phyloP scores from a whole-genome alignment of 192 early-diverging fungal genomes.

The Entrophospora sp. region DNA sequence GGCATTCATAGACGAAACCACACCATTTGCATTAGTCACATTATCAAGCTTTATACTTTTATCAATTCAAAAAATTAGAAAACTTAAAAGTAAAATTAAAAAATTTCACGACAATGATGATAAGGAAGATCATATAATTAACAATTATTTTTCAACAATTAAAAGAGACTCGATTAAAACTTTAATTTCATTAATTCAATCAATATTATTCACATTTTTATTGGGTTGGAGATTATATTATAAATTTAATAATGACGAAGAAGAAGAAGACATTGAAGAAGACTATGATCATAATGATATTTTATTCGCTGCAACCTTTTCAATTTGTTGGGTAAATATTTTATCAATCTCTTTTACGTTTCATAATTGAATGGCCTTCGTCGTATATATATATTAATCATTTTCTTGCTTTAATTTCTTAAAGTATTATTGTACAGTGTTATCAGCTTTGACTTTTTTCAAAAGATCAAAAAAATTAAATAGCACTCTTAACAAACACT shows the following conservation, averaged over 20 bases:
- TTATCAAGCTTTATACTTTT: not conserved
- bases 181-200: not conserved
- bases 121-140: not conserved
- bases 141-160: not conserved
- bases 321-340: slow-evolving; percentile 2
- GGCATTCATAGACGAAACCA: too few relatives aligned
- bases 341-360: not conserved
- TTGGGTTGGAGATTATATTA: not conserved
- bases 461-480: slow-evolving; percentile 7
- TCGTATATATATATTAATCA: too few relatives aligned
- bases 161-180: not conserved
- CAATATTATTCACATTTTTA: not conserved
- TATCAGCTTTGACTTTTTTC: not conserved
- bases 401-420: too few relatives aligned
- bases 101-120: not conserved
- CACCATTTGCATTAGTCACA: not conserved
- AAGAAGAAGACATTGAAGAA: too few relatives aligned
- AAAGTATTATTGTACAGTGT: not conserved
- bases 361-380: not conserved
- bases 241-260: too few relatives aligned
- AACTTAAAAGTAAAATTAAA: too few relatives aligned
- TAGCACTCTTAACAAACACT: slow-evolving; percentile 26
- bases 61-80: not conserved
- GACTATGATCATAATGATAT: not conserved
- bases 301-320: not conserved